phyloP scores from a whole-genome alignment of 148 eudicot species.

The Dysphania ambrosioides region DNA sequence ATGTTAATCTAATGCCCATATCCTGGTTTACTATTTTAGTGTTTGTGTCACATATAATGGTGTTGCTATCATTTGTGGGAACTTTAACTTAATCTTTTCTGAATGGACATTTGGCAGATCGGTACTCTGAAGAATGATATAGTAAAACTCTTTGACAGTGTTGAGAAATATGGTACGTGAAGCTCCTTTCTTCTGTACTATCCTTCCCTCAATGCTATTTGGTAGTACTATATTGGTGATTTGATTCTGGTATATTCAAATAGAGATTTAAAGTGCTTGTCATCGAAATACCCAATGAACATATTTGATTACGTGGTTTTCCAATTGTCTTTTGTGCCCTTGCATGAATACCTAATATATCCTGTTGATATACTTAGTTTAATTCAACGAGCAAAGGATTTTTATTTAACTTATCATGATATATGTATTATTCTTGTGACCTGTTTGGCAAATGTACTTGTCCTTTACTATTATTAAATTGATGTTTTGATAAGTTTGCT shows the following conservation, averaged over 20 bases:
- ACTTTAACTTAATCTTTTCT: conserved; percentile 13
- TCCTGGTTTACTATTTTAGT: not conserved
- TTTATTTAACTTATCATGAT: no score
- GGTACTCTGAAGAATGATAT: conserved; percentile 63
- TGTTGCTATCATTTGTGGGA: not conserved
- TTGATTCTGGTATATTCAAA: not conserved
- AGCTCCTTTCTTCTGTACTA: not conserved
- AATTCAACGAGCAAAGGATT: no score
- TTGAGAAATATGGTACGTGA: conserved; percentile 82
- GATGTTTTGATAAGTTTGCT: no score
- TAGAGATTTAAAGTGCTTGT: no score
- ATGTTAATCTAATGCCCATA: not conserved
- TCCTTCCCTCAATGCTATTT: not conserved
- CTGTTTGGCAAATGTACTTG: no score
- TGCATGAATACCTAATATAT: no score
- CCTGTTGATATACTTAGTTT: no score
- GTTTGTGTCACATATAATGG: not conserved
- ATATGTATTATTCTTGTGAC: no score
- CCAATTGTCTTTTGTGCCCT: not conserved
- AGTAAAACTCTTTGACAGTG: conserved; percentile 75
- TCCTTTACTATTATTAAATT: no score
- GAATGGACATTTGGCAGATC: conserved; percentile 49
- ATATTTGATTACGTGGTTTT: not conserved
- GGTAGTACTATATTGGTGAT: not conserved
- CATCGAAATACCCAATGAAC: not conserved